Evolutionary conservation across 495 filamentous ascomycete species (phyloP), one percentile per base, ranked within the genome.

Genomic region (Podospora tetraspora): DNA sequence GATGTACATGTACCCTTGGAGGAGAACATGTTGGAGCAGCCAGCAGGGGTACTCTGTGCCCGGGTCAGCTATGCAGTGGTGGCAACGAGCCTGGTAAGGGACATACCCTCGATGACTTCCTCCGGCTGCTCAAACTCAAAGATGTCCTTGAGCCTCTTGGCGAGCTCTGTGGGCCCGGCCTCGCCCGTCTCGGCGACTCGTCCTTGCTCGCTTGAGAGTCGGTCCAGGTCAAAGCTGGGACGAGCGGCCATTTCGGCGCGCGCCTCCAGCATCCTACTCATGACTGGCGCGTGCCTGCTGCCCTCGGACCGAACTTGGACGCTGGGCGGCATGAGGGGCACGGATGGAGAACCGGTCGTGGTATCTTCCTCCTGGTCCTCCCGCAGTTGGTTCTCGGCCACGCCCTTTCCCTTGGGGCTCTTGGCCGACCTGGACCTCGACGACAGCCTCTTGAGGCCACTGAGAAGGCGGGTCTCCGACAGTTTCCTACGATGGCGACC

Each of bases 1-100:
- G 74, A 99, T 92, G 81, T 98, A 99, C 90, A 99, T 91, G 76
- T 96, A 97, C 3, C 95, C 95, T 74, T 96, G 92, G 16, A 98
- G 84, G 11, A 98, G 83, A 66, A 97, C 92, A 77, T 90, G 97
- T 75, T 97, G 93, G 56, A 99, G 81, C 32, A 97, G 81, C 85
- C 93, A 97, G 80, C 95, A 97, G 24, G 94, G 91, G 73, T 97
- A 99, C 81, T 99, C 95, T 87, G 19, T 52, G 43, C 43, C 43
- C 43, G 25, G 77, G 67, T 9, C 52, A 12, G 63, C 22, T 57
- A 59, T 56, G 24, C 61, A 37, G 16, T 3, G 52, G 10, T 22
- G 12, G 25, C 25, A 6, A 12, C 12, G 13, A 3, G 52, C 25
- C 12, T 23, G 19, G 25, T 22, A 57, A 65, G 25, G 63, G 21